phyloP scores from a whole-genome alignment of 768 basidiomycete genomes.

The Agrocybe praecox region DNA sequence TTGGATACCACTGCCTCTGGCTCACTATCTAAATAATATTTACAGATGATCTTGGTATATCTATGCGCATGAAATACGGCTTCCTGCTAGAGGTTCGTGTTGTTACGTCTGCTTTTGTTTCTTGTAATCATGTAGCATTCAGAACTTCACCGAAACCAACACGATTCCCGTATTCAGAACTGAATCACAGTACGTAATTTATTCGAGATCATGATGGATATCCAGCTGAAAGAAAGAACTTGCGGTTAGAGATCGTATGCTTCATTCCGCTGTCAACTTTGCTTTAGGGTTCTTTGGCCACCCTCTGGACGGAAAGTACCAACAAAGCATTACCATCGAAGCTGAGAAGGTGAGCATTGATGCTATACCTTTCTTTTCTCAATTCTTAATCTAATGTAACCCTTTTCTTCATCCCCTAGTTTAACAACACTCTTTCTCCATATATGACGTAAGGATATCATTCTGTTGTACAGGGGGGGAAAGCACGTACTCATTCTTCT shows the following conservation, averaged over 20 bases:
- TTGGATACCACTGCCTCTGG: not conserved
- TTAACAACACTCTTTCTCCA: conserved; percentile 86
- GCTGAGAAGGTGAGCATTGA: conserved; percentile 41
- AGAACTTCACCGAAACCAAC: conserved; percentile 62
- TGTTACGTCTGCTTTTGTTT: not conserved
- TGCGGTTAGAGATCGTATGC: conserved; percentile 66
- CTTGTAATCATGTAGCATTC: conserved; percentile 1
- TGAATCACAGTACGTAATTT: conserved; percentile 62
- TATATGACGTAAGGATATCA: conserved; percentile 61
- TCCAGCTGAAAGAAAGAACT: not conserved
- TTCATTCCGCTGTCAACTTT: conserved; percentile 64
- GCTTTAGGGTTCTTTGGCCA: conserved; percentile 79
- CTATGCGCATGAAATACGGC: conserved; percentile 78
- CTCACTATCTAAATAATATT: not conserved
- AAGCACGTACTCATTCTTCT: not conserved
- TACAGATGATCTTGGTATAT: conserved; percentile 66
- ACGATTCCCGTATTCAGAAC: conserved; percentile 80
- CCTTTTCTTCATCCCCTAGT: conserved; percentile 34
- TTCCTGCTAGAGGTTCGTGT: conserved; percentile 61
- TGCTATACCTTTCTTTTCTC: too few species aligned
- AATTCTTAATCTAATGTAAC: too few species aligned
- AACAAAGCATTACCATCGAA: conserved; percentile 79
- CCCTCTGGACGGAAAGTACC: conserved; percentile 72
- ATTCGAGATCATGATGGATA: not conserved
- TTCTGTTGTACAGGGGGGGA: not conserved